A percentile compares a stretch with the other conserved stretches of the same genome.
Evolutionary conservation across 352 stramenopile genomes (phyloP).

Genomic region (Phytophthora tentaculata): DNA sequence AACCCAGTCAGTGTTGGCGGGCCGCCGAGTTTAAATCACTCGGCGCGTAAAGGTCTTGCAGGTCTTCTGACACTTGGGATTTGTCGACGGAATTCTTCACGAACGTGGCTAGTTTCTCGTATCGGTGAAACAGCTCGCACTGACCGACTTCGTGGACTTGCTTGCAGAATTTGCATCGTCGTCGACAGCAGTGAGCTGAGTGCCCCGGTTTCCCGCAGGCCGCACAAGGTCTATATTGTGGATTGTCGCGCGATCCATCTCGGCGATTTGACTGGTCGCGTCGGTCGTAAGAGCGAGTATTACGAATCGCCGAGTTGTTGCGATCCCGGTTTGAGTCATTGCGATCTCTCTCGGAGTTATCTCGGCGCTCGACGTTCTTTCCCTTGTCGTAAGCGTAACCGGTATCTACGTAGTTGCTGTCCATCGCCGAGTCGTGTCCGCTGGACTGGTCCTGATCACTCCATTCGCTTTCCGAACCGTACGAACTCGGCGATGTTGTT

Average conservation of each 20-base stretch:
- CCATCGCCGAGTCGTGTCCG: background rate
- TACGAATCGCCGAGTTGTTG: background rate
- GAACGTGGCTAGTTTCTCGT: constrained; percentile 4
- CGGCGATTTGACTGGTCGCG: background rate
- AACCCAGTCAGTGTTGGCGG: constrained; percentile 17
- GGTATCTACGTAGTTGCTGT: background rate
- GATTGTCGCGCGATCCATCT: background rate
- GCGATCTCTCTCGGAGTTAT: background rate
- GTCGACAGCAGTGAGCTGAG: background rate
- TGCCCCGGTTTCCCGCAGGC: background rate
- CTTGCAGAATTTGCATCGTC: background rate
- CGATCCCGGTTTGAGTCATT: background rate
- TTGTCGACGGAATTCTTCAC: constrained; percentile 1
- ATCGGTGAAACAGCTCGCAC: background rate
- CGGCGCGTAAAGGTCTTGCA: constrained; percentile 5
- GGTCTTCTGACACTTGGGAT: constrained; percentile 1
- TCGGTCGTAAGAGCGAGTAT: background rate
- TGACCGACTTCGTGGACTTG: background rate
- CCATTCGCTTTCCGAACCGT: background rate
- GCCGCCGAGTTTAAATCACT: constrained; percentile 18
- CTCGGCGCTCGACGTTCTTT: background rate
- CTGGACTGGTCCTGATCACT: background rate
- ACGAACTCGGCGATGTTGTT: background rate
- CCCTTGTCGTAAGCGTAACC: background rate
- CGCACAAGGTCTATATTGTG: background rate